Base-by-base conservation (phyloP, 371 early-diverging fungal species). In the Mucor saturninus region DNA sequence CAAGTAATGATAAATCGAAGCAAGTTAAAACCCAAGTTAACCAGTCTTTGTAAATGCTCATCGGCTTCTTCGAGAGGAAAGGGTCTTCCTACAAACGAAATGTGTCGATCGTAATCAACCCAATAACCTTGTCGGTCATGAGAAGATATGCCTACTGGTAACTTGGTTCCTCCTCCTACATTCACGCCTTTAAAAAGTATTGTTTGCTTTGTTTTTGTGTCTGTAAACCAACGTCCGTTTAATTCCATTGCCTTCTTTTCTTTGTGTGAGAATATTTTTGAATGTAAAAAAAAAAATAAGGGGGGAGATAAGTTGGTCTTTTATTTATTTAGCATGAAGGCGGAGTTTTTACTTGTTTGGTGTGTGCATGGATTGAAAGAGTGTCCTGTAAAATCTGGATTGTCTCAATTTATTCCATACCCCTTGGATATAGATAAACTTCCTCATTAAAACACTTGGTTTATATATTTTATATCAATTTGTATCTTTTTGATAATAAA, bases 41-140 rank as follows among this genome's bases (percentile, higher is more conserved):
- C 76, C 38, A 96, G 75, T 37, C 95, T 74, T 15, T 71, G 64
- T 51, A 93, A 83, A 67, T 96, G 94, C 53, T 88, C 87, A 67
- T 94, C 91, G 8, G 92, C 94, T 56, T 93, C 92, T n/a, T 86
- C 81, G 0, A 95, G 67, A 0, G 91, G 89, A 67, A 96, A 92
- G 5, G 96, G 96, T 46, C 94, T 72, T 4, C 88, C 88, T 21
- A 91, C 72, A 67, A 91, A 91, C 31, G 71, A 78, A 40, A 87
- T 78, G 28, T 77, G 57, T 4, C 81, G 67, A 30, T 86, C 84
- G 45, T 88, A 81, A 56, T 77, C 84, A 51, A 82, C 83, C 72
- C 79, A 81, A 63, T 74, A 86, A 39, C 79, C 83, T 42, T 75
- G 68, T n/a, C 65, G 65, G 46, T 74, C 75, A 61, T 84, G 84